Percentiles rank a stretch among this genome's conserved stretches.
Conservation (phyloP, 306 rosid species). For the Citrullus colocynthis region DNA sequence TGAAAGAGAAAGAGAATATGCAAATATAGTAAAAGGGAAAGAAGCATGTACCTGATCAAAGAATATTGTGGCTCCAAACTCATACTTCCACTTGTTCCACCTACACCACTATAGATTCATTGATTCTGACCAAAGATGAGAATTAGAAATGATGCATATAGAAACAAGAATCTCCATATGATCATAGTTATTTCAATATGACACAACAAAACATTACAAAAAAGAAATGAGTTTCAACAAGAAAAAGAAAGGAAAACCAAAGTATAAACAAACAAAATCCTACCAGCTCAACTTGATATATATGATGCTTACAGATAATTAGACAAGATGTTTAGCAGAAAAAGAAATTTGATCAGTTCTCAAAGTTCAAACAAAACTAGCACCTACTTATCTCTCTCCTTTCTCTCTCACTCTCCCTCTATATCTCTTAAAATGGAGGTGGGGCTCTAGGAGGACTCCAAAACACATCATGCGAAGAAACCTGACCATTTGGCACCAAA, state of each 20-base stretch:
- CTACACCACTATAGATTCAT: constrained; percentile 1
- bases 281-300: background rate
- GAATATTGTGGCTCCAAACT: background rate
- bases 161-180: background rate
- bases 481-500: constrained; percentile 61
- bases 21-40: background rate
- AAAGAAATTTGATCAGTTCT: background rate
- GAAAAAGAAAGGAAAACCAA: background rate
- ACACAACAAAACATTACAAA: background rate
- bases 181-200: background rate
- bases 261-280: background rate
- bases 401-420: background rate
- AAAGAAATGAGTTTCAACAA: constrained; percentile 3
- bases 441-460: constrained; percentile 54
- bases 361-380: constrained; percentile 4
- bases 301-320: background rate
- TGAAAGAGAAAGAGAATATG: background rate
- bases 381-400: background rate
- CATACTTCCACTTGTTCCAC: constrained; percentile 3
- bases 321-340: background rate
- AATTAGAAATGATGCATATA: constrained; percentile 10
- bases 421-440: constrained; percentile 36
- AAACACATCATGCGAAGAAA: constrained; percentile 54
- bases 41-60: background rate
- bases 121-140: constrained; percentile 9